Percentiles rank a stretch among this genome's conserved stretches.
phyloP scores from a whole-genome alignment of 2,329 filamentous ascomycete genomes.

The Aspergillus versicolor region DNA sequence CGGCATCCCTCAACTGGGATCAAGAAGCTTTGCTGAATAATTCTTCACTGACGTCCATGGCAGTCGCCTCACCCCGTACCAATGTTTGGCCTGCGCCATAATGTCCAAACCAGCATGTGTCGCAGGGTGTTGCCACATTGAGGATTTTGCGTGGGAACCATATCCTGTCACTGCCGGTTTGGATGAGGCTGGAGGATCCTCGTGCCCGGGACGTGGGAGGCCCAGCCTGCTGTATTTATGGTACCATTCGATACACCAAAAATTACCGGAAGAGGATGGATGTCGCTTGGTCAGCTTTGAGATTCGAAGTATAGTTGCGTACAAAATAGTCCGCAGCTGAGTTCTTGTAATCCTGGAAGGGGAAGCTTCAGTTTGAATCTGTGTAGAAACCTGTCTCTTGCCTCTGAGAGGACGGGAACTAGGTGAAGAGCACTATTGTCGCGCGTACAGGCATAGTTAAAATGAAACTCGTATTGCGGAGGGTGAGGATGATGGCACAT shows the following conservation, averaged over 20 bases:
- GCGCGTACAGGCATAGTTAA: neutral
- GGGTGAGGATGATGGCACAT: neutral
- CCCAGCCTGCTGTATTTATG: conserved; percentile 1
- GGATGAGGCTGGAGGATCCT: conserved; percentile 5
- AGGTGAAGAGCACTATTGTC: neutral
- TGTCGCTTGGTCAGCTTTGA: neutral
- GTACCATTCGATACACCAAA: neutral
- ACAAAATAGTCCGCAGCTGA: neutral
- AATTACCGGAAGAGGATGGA: conserved; percentile 7
- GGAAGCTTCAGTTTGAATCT: neutral
- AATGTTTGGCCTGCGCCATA: neutral
- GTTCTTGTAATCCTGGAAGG: no score
- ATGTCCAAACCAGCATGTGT: neutral
- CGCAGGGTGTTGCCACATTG: neutral
- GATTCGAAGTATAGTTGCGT: neutral
- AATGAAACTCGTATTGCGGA: neutral
- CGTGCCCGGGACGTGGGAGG: neutral
- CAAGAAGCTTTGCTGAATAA: conserved; percentile 4
- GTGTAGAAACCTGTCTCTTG: neutral
- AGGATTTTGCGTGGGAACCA: neutral
- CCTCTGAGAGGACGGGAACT: neutral
- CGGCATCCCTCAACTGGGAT: neutral
- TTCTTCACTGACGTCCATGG: conserved; percentile 1
- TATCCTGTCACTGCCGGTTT: neutral
- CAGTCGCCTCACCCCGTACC: conserved; percentile 1